These are phyloP conservation scores for Lepiota brunneoincarnata DNA, from an alignment of 768 basidiomycete species.

Conservation along the genomic window DNA sequence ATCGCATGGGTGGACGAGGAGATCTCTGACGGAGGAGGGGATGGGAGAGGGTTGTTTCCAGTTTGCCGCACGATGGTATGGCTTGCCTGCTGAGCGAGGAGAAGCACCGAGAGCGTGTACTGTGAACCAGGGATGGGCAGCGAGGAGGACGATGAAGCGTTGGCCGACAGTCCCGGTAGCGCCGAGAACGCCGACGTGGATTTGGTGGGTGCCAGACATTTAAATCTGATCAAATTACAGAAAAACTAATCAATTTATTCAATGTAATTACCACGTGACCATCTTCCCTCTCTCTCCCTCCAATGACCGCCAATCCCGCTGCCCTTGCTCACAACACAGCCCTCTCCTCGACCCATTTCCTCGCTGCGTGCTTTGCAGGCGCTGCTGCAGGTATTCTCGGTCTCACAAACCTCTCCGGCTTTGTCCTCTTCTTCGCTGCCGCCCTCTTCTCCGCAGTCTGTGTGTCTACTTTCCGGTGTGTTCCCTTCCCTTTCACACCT, in stretches of 20 bases:
- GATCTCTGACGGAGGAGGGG: slow-evolving; percentile 55
- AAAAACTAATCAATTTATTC: slow-evolving; percentile 17
- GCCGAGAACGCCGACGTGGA: slow-evolving; percentile 73
- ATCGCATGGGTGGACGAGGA: slow-evolving; percentile 74
- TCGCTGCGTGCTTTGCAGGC: slow-evolving; percentile 82
- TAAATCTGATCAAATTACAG: not conserved
- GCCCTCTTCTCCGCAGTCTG: slow-evolving; percentile 65
- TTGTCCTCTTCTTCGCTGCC: slow-evolving; percentile 70
- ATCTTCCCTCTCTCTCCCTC: not conserved
- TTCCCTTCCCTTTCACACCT: too few relatives aligned
- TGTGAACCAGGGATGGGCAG: slow-evolving; percentile 86
- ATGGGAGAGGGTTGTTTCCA: slow-evolving; percentile 90
- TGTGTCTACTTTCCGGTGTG: slow-evolving; percentile 48
- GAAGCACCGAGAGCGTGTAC: slow-evolving; percentile 90
- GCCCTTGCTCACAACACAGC: slow-evolving; percentile 63
- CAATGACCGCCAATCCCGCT: slow-evolving; percentile 30
- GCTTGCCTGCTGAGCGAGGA: slow-evolving; percentile 79
- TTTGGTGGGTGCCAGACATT: not conserved
- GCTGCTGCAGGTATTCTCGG: slow-evolving; percentile 88
- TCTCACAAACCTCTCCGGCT: slow-evolving; percentile 81
- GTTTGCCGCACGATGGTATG: slow-evolving; percentile 66
- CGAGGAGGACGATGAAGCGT: slow-evolving; percentile 87
- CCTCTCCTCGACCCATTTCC: slow-evolving; percentile 71
- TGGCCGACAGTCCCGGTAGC: slow-evolving; percentile 96
- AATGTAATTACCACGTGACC: not conserved